These are phyloP conservation scores for Trypanosoma congolense DNA, from an alignment of 208 protist genomes.

Conservation along the genomic window DNA sequence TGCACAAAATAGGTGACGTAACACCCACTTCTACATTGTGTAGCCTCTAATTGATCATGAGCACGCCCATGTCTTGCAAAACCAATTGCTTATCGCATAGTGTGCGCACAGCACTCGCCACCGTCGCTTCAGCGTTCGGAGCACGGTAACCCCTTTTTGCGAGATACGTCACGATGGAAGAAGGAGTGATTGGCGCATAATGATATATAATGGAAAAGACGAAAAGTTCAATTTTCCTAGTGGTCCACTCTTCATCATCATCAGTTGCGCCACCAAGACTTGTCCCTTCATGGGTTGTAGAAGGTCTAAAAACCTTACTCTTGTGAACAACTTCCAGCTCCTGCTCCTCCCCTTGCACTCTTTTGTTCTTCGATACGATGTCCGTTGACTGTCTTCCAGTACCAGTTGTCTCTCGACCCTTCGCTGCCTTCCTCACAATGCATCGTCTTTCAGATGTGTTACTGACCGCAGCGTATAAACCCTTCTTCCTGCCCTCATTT, in stretches of 20 bases:
- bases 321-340: conserved; percentile 14
- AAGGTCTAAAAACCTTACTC: conserved; percentile 6
- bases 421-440: too few relatives aligned
- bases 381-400: conserved; percentile 5
- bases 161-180: conserved; percentile 76
- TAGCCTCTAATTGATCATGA: conserved; percentile 58
- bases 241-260: conserved; percentile 19
- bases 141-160: conserved; percentile 59
- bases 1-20: too few relatives aligned
- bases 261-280: conserved; percentile 21
- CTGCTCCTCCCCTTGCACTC: background rate
- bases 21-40: too few relatives aligned
- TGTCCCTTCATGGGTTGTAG: conserved; percentile 3
- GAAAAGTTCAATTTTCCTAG: conserved; percentile 42
- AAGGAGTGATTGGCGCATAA: conserved; percentile 73
- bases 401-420: too few relatives aligned
- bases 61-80: conserved; percentile 79
- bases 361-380: background rate
- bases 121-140: conserved; percentile 22
- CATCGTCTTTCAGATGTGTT: too few relatives aligned
- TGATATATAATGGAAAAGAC: conserved; percentile 73
- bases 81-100: conserved; percentile 81
- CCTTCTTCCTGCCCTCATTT: too few relatives aligned
- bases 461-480: too few relatives aligned
- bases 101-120: conserved; percentile 50